A percentile compares a stretch with the other conserved stretches of the same genome.
phyloP scores from a whole-genome alignment of 2,329 filamentous ascomycete genomes.

The Chaetomium sp. region DNA sequence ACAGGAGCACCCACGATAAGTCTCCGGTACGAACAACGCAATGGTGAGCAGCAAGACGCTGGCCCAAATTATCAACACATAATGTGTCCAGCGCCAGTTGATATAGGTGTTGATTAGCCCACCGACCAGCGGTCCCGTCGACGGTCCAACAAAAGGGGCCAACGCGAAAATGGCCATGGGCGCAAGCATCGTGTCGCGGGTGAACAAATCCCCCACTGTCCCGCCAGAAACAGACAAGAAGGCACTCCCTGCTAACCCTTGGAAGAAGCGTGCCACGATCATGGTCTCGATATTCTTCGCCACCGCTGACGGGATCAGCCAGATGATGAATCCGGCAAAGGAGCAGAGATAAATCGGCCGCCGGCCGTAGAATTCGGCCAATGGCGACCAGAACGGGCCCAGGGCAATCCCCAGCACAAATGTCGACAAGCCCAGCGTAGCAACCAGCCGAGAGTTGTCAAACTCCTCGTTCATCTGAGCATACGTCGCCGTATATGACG shows the following conservation, averaged over 20 bases:
- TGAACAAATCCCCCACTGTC: slow-evolving; percentile 81
- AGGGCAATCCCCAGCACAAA: slow-evolving; percentile 77
- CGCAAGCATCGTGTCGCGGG: slow-evolving; percentile 65
- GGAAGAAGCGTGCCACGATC: slow-evolving; percentile 75
- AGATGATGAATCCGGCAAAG: slow-evolving; percentile 74
- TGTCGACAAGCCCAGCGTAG: slow-evolving; percentile 76
- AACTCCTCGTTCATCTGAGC: slow-evolving; percentile 75
- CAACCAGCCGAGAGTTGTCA: slow-evolving; percentile 67
- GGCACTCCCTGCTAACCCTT: slow-evolving; percentile 69
- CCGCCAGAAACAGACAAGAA: slow-evolving; percentile 78
- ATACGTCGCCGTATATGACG: slow-evolving; percentile 88
- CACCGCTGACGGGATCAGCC: slow-evolving; percentile 78
- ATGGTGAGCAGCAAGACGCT: slow-evolving; percentile 65
- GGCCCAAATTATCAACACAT: slow-evolving; percentile 81
- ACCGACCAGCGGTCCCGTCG: slow-evolving; percentile 63
- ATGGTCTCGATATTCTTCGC: slow-evolving; percentile 81
- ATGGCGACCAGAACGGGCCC: slow-evolving; percentile 64
- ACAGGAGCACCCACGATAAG: slow-evolving; percentile 62
- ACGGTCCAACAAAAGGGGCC: slow-evolving; percentile 64
- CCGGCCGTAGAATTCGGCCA: slow-evolving; percentile 80
- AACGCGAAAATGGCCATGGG: slow-evolving; percentile 83
- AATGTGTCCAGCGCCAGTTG: slow-evolving; percentile 82
- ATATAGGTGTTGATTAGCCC: slow-evolving; percentile 81
- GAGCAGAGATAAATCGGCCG: slow-evolving; percentile 77
- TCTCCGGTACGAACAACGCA: slow-evolving; percentile 78